Base-by-base conservation (phyloP, 441 rosid genomes). In the Viola pubescens region DNA sequence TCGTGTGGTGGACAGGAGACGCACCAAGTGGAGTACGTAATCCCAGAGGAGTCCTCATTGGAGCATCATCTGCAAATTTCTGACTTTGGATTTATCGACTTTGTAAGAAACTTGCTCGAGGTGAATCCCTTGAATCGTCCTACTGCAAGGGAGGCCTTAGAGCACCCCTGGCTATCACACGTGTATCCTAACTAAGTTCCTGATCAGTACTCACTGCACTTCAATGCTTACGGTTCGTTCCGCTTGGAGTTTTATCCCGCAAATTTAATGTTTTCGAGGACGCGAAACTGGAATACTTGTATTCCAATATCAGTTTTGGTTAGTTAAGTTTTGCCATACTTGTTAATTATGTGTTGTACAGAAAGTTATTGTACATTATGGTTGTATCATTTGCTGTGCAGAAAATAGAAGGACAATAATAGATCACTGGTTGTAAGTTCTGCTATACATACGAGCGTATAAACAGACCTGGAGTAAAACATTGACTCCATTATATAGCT, bases 101-200 rank as follows among this genome's bases (percentile, higher is more conserved):
- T 89, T 42, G 58, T 87, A 37, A 81, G 74, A 72, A 72, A 49
- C 71, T 69, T 92, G 79, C 96, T 92, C 5, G 82, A 84, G 79
- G 69, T 89, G 69, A 82, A 92, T 68, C 97, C 97, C 40, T 62
- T 63, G 62, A 78, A 72, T 64, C 92, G 98, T 7, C 96, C 79
- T 3, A 81, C 92, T 9, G 92, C 98, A 6, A 70, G 70, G 7
- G 83, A 89, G 71, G 97, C 97, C 56, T 71, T 88, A 14, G 61
- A 82, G 40, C 97, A 92, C 53, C 95, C 95, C 9, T 89, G 95
- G 98, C 87, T 92, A 56, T 76, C 78, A 2, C 55, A 66, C 61
- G 43, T 69, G 0, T 82, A 84, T 53, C 52, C 69, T 48, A 45
- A 19, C 59, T 50, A 59, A 65, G 9, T 50, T 53, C 52, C 58